Conservation (phyloP, 345 rosid genomes). For the Brassica rapa region DNA sequence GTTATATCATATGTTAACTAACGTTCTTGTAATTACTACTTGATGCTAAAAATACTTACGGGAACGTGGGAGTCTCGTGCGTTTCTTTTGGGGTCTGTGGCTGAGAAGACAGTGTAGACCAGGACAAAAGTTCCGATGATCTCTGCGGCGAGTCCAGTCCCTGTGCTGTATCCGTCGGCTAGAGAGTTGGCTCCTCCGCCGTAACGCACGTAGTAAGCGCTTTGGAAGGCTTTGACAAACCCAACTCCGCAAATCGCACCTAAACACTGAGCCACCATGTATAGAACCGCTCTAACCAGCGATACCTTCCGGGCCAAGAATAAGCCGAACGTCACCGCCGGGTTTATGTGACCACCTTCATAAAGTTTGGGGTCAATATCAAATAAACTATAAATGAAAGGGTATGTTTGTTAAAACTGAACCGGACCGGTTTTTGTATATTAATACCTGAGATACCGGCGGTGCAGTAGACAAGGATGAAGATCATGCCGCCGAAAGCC, state of each 20-base stretch:
- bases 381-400: background rate
- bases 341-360: constrained; percentile 75
- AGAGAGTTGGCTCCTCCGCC: constrained; percentile 69
- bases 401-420: background rate
- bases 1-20: background rate
- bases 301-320: constrained; percentile 67
- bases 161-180: constrained; percentile 53
- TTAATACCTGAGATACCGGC: constrained; percentile 65
- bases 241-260: constrained; percentile 73
- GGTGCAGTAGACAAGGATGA: constrained; percentile 68
- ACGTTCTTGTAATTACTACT: background rate
- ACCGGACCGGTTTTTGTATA: background rate
- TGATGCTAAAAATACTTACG: constrained; percentile 36
- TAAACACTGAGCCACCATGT: constrained; percentile 68
- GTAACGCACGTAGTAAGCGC: constrained; percentile 49
- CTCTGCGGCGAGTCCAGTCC: constrained; percentile 68
- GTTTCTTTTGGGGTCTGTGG: constrained; percentile 66
- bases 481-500: constrained; percentile 82
- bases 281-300: constrained; percentile 57
- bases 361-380: background rate
- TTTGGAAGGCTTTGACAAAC: constrained; percentile 60
- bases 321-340: constrained; percentile 70
- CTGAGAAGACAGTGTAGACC: constrained; percentile 67
- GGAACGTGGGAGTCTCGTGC: constrained; percentile 72
- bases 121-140: constrained; percentile 68